A percentile compares a stretch with the other conserved stretches of the same genome.
phyloP scores from a whole-genome alignment of 2,329 filamentous ascomycete species.

The Zymoseptoria passerinii region DNA sequence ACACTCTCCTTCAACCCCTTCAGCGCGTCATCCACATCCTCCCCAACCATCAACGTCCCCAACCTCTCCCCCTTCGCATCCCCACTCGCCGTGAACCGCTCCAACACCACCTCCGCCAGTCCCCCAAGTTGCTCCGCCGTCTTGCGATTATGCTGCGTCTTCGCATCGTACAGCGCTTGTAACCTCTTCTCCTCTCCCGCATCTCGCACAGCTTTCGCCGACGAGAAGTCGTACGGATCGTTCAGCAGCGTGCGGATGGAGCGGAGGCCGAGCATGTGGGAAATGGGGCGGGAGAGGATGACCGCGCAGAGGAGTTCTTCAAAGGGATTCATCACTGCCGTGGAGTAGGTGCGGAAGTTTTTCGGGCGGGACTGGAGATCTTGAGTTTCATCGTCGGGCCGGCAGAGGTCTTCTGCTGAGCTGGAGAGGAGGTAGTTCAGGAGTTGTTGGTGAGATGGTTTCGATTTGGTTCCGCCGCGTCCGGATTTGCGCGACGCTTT shows the following conservation, averaged over 20 bases:
- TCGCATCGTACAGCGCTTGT: constrained; percentile 35
- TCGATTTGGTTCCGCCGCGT: constrained; percentile 19
- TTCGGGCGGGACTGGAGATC: constrained; percentile 20
- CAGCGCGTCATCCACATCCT: constrained; percentile 25
- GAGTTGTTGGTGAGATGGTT: constrained; percentile 23
- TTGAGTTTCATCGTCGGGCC: constrained; percentile 29
- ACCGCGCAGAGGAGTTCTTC: constrained; percentile 40
- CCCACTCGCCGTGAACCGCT: constrained; percentile 27
- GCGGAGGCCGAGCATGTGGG: constrained; percentile 37
- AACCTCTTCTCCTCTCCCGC: constrained; percentile 32
- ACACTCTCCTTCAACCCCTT: constrained; percentile 29
- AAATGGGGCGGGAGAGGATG: constrained; percentile 38
- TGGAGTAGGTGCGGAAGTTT: constrained; percentile 27
- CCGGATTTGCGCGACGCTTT: constrained; percentile 25
- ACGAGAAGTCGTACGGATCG: constrained; percentile 34
- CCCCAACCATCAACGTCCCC: constrained; percentile 27
- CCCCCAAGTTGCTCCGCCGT: constrained; percentile 35
- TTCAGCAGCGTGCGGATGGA: constrained; percentile 40
- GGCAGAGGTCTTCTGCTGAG: constrained; percentile 24
- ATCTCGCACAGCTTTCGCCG: constrained; percentile 27
- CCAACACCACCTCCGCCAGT: constrained; percentile 27
- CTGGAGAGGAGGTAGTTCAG: constrained; percentile 29
- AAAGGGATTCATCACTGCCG: constrained; percentile 32
- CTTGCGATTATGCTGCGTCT: constrained; percentile 41
- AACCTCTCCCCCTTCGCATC: constrained; percentile 28